These are phyloP conservation scores for Gossypium trilobum DNA, from an alignment of 441 rosid species.

Conservation along the genomic window DNA sequence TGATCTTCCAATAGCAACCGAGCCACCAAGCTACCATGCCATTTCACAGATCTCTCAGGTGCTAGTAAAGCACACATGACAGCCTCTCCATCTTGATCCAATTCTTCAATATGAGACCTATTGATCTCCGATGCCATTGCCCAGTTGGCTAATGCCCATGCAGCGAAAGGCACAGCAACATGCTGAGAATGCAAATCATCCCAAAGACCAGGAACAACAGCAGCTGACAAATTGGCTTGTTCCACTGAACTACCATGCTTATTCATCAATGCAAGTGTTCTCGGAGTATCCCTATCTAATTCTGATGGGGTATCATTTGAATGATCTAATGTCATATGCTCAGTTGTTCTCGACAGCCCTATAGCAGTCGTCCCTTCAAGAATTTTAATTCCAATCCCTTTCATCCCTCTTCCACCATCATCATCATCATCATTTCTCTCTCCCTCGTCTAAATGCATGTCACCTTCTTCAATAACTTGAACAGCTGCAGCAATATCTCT, in stretches of 20 bases:
- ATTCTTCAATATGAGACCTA: conserved; percentile 75
- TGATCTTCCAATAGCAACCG: conserved; percentile 70
- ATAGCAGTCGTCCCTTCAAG: conserved; percentile 79
- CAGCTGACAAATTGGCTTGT: conserved; percentile 52
- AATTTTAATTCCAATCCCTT: conserved; percentile 85
- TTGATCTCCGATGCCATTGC: conserved; percentile 82
- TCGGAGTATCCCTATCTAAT: conserved; percentile 29
- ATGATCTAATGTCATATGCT: conserved; percentile 38
- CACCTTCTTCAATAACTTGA: conserved; percentile 89
- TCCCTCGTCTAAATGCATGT: conserved; percentile 61
- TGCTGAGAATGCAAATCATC: conserved; percentile 94
- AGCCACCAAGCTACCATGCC: conserved; percentile 97
- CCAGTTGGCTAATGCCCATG: conserved; percentile 97
- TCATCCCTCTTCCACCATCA: conserved; percentile 65
- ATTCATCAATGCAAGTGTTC: conserved; percentile 39
- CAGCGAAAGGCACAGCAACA: conserved; percentile 96
- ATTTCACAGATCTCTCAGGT: conserved; percentile 95
- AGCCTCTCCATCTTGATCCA: conserved; percentile 80
- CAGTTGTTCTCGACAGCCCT: conserved; percentile 64
- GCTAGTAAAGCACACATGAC: conserved; percentile 81
- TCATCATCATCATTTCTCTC: conserved; percentile 49
- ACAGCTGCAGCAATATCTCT: conserved; percentile 85
- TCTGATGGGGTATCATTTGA: conserved; percentile 28
- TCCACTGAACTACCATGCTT: conserved; percentile 41
- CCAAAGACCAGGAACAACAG: conserved; percentile 98